phyloP scores from a whole-genome alignment of 1,139 yeast genomes.

The Pichia sp. region DNA sequence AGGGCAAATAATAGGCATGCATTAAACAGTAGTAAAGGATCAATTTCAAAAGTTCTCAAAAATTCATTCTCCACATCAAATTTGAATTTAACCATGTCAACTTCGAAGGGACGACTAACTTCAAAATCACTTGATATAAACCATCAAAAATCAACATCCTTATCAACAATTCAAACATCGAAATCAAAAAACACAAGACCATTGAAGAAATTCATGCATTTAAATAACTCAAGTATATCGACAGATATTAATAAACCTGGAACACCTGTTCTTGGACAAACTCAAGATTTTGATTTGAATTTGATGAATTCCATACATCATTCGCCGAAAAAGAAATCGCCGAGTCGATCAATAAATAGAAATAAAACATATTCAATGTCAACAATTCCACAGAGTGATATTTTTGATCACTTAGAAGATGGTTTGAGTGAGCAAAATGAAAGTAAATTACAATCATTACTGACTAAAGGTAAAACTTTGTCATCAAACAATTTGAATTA shows the following conservation, averaged over 20 bases:
- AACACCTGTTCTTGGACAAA: not conserved
- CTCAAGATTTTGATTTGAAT: conserved; percentile 14
- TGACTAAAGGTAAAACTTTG: not conserved
- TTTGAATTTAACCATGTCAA: not conserved
- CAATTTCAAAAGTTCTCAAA: not conserved
- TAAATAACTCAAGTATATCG: conserved; percentile 4
- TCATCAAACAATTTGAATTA: not conserved
- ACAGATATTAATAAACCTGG: not conserved
- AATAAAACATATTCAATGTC: not conserved
- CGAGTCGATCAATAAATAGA: conserved; percentile 5
- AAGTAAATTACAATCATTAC: not conserved
- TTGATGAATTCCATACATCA: conserved; percentile 13
- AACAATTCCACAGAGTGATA: not conserved
- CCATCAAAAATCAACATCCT: conserved; percentile 6
- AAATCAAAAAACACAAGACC: conserved; percentile 17
- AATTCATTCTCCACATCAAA: conserved; percentile 8
- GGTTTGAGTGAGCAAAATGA: not conserved
- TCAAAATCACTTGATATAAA: not conserved
- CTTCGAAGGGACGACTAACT: not conserved
- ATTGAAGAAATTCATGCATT: conserved; percentile 14
- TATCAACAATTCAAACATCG: conserved; percentile 4
- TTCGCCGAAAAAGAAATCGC: conserved; percentile 15
- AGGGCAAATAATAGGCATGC: not conserved
- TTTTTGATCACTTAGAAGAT: not conserved
- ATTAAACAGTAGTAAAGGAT: not conserved